A percentile compares a stretch with the other conserved stretches of the same genome.
Conservation (phyloP, 2,329 filamentous ascomycete species). For the Aureobasidium mangrovei region DNA sequence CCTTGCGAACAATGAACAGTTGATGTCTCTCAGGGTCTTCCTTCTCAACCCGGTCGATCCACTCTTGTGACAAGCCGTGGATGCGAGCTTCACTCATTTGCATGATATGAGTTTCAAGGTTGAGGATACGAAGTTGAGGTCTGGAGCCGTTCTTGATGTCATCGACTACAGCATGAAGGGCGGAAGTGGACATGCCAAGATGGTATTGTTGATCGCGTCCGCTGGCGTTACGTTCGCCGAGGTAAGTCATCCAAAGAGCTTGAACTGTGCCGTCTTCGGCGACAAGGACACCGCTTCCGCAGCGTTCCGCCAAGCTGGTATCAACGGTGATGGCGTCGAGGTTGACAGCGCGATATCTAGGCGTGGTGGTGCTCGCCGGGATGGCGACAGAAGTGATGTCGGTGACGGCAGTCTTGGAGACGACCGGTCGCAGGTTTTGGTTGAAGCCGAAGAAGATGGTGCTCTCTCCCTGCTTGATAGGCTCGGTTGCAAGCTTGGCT, state of each 20-base stretch:
- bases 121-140: constrained; percentile 80
- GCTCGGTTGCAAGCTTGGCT: constrained; percentile 69
- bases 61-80: constrained; percentile 93
- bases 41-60: constrained; percentile 82
- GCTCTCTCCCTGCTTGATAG: constrained; percentile 84
- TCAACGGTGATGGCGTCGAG: constrained; percentile 96
- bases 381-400: constrained; percentile 97
- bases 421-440: constrained; percentile 84
- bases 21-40: constrained; percentile 91
- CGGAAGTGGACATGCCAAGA: constrained; percentile 80
- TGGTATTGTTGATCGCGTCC: constrained; percentile 95
- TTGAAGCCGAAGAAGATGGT: constrained; percentile 99
- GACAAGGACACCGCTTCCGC: constrained; percentile 86
- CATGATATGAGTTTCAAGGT: constrained; percentile 88
- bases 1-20: constrained; percentile 96
- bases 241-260: constrained; percentile 92
- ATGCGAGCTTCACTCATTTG: constrained; percentile 95
- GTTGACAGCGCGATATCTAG: constrained; percentile 88
- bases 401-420: constrained; percentile 88
- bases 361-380: constrained; percentile 83
- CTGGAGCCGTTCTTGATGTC: constrained; percentile 72
- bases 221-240: constrained; percentile 74
- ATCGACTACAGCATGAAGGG: constrained; percentile 72
- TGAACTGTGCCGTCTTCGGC: constrained; percentile 86
- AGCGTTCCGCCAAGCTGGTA: constrained; percentile 81